Evolutionary conservation across 129 eudicot species (phyloP), one percentile per base, ranked within the genome.

Genomic region (Dittrichia graveolens): DNA sequence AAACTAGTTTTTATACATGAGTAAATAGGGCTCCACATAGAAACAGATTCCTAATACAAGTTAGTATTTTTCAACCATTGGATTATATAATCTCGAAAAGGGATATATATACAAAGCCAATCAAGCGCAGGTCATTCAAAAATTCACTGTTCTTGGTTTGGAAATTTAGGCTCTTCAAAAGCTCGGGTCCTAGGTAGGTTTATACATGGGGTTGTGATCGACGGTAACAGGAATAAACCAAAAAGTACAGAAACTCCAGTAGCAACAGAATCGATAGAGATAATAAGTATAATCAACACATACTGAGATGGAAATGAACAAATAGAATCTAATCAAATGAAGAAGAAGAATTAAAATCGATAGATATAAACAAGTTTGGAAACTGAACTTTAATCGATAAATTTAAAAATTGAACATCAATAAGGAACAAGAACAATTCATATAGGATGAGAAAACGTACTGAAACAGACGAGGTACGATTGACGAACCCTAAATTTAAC

Each of bases 361-460:
- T 65, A 38, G 3, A 16, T 65, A 15, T 16, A 41, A 42, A 63
- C 24, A 12, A 15, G 44, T 31, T 61, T 14, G 49, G 34, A 59
- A 54, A 18, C 37, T 6, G 47, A 43, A 43, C 18, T 11, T 12
- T 15, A 24, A 10, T 56, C 10, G 37, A 19, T 5, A 35, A 18
- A 10, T 5, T 6, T 24, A 24, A 24, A 24, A 24, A 24, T 0
- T 24, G 57, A 52, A 52, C 7, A 4, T 61, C 8, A n/a, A 52
- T 50, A 3, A 54, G 10, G 59, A 53, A 24, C 40, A 56, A 57
- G n/a, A 7, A 4, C 14, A 50, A 37, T 4, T 49, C 9, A 16
- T 50, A 37, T 5, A 49, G 47, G 34, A 15, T 2, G 73, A 52
- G 66, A 46, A 73, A 73, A 60, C 71, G 9, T 73, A 73, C 50